Percentiles rank a stretch among this genome's conserved stretches.
Evolutionary conservation across 208 protist genomes (phyloP).

Genomic region (Leishmania aethiopica): DNA sequence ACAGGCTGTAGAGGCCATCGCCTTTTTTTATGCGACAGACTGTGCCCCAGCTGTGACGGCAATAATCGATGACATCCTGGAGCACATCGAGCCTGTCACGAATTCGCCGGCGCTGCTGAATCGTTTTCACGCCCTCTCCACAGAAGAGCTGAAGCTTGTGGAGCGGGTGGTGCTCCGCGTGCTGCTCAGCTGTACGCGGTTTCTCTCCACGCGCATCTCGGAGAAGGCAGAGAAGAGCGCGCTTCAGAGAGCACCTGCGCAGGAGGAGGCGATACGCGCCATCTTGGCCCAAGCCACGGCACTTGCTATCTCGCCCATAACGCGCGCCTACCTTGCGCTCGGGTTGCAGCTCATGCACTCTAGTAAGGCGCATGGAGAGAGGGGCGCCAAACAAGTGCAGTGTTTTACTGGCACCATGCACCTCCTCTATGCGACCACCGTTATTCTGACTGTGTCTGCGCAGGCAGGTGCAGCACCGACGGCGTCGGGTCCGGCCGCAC

Average conservation of each 20-base stretch:
- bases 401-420: background rate
- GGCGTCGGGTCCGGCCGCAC: background rate
- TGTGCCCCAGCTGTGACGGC: constrained; percentile 17
- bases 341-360: background rate
- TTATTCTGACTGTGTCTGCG: background rate
- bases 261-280: constrained; percentile 1
- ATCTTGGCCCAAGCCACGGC: constrained; percentile 3
- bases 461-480: background rate
- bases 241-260: background rate
- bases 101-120: background rate
- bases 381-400: background rate
- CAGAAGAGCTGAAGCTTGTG: constrained; percentile 5
- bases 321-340: background rate
- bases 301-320: constrained; percentile 3
- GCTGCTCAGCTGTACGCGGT: constrained; percentile 23
- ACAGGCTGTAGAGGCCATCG: constrained; percentile 25
- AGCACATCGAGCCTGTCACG: background rate
- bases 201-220: constrained; percentile 11
- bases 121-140: background rate
- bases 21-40: constrained; percentile 31
- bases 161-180: constrained; percentile 23
- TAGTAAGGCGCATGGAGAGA: background rate
- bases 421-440: background rate
- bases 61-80: constrained; percentile 19
- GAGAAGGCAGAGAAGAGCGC: background rate